These are phyloP conservation scores for Phytophthora syringae DNA, from an alignment of 352 stramenopile genomes.

Conservation along the genomic window DNA sequence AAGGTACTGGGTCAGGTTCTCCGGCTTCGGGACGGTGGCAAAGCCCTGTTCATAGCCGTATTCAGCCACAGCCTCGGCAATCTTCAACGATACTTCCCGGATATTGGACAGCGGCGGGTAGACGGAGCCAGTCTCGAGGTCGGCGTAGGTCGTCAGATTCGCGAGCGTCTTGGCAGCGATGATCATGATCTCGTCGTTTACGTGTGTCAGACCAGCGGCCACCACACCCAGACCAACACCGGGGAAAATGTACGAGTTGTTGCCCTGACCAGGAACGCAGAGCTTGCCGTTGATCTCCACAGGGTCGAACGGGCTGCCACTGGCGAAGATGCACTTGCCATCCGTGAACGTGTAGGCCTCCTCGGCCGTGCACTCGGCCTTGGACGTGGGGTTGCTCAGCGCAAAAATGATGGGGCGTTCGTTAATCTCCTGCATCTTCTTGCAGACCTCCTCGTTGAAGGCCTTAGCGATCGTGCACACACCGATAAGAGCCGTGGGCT, in stretches of 20 bases:
- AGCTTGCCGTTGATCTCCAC: constrained; percentile 90
- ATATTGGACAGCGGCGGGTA: constrained; percentile 94
- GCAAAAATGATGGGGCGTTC: constrained; percentile 97
- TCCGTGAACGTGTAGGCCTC: constrained; percentile 97
- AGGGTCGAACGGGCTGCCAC: constrained; percentile 95
- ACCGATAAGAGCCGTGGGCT: constrained; percentile 95
- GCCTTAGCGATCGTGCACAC: constrained; percentile 92
- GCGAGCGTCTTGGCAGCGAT: constrained; percentile 81
- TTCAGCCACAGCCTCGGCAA: constrained; percentile 92
- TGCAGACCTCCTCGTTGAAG: constrained; percentile 90
- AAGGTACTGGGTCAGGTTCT: constrained; percentile 61
- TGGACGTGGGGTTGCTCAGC: constrained; percentile 96
- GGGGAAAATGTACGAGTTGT: constrained; percentile 98
- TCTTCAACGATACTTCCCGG: constrained; percentile 92
- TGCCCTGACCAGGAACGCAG: constrained; percentile 90
- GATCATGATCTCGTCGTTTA: constrained; percentile 86
- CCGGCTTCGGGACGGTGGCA: constrained; percentile 57
- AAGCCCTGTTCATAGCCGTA: constrained; percentile 74
- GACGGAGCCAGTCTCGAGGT: constrained; percentile 93
- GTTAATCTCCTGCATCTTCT: constrained; percentile 89
- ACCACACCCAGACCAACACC: constrained; percentile 95
- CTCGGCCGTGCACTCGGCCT: constrained; percentile 96
- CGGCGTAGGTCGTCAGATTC: constrained; percentile 82
- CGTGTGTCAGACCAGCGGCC: constrained; percentile 78
- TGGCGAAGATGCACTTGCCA: constrained; percentile 96